A percentile compares a stretch with the other conserved stretches of the same genome.
These are phyloP conservation scores for Mycena capillaripes DNA, from an alignment of 768 basidiomycete species.

Conservation along the genomic window DNA sequence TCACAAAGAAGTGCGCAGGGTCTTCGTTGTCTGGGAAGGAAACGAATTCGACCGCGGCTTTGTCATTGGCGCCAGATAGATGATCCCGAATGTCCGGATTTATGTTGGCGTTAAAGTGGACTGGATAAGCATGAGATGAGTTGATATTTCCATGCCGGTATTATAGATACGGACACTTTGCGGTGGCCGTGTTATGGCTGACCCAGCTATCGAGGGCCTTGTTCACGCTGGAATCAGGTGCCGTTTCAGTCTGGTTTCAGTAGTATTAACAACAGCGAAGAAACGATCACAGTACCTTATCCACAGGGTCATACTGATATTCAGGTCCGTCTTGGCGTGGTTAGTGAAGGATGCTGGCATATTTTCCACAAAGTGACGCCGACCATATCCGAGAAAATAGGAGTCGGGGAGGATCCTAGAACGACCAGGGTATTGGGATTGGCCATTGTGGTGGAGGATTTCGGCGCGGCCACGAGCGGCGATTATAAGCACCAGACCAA, in stretches of 20 bases:
- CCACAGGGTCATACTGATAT: constrained; percentile 17
- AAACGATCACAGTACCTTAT: background rate
- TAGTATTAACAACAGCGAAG: no score
- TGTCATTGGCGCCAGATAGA: constrained; percentile 15
- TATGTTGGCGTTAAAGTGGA: constrained; percentile 21
- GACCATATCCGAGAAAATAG: constrained; percentile 25
- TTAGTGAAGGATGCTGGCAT: constrained; percentile 21
- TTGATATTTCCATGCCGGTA: background rate
- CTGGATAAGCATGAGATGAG: background rate
- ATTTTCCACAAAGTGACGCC: constrained; percentile 20
- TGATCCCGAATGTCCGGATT: constrained; percentile 9
- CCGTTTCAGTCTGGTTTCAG: no score
- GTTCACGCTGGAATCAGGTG: constrained; percentile 18
- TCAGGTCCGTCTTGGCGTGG: constrained; percentile 9
- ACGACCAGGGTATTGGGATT: constrained; percentile 17
- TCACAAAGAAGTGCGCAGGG: background rate
- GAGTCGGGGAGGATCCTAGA: constrained; percentile 17
- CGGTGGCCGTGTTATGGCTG: background rate
- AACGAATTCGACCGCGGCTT: constrained; percentile 1
- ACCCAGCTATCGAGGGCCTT: constrained; percentile 2
- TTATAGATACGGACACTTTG: constrained; percentile 1
- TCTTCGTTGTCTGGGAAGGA: constrained; percentile 16
- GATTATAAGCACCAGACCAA: no score
- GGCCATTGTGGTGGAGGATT: background rate
- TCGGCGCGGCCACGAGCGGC: no score